Evolutionary conservation across 176 grass and related monocot genomes (phyloP).

Genomic region (Olyra latifolia): DNA sequence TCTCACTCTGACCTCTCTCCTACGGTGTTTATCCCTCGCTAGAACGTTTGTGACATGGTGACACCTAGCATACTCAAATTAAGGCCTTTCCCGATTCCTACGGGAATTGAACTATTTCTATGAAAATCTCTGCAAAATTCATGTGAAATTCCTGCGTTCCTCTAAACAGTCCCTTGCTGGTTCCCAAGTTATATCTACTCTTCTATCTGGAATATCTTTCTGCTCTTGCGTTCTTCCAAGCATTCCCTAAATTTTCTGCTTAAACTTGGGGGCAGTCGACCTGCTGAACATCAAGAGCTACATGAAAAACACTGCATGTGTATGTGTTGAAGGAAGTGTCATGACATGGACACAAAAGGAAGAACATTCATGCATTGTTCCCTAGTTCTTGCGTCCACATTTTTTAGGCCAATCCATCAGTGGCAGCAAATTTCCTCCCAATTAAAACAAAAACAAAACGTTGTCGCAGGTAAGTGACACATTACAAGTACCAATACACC

Average conservation of each 20-base stretch:
- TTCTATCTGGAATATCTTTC: too few species aligned
- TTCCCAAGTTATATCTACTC: too few species aligned
- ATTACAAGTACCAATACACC: slow-evolving; percentile 34
- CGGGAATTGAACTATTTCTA: too few species aligned
- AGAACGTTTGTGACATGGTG: too few species aligned
- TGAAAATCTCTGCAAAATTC: too few species aligned
- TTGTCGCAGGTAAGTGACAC: slow-evolving; percentile 23
- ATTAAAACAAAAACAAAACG: slow-evolving; percentile 2
- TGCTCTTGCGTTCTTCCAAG: too few species aligned
- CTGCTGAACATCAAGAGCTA: neutral
- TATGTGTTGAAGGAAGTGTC: slow-evolving; percentile 4
- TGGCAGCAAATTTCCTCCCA: neutral
- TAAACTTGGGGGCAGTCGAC: neutral
- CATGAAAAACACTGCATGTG: neutral
- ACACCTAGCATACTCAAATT: too few species aligned
- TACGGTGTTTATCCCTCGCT: too few species aligned
- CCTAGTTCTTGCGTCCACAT: neutral
- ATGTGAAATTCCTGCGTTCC: too few species aligned
- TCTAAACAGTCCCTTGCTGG: too few species aligned
- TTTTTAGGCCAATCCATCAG: slow-evolving; percentile 16
- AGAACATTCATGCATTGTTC: neutral
- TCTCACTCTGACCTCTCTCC: too few species aligned
- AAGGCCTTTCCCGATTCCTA: too few species aligned
- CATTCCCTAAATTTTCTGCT: neutral
- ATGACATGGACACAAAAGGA: slow-evolving; percentile 23